Conservation (phyloP, 2,329 filamentous ascomycete genomes). For the Xylogone sp. region DNA sequence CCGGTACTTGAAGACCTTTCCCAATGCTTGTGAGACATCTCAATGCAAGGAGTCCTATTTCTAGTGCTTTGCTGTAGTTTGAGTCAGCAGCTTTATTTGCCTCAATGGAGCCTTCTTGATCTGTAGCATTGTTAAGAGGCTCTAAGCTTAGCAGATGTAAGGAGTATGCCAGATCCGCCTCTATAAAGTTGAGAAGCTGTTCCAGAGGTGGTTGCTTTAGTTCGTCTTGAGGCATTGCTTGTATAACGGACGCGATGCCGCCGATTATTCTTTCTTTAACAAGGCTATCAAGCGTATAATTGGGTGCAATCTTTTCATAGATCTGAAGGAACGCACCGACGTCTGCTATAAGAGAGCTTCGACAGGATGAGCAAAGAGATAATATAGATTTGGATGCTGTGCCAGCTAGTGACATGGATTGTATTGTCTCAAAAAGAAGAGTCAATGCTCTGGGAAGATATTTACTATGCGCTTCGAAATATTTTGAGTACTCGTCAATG, state of each 20-base stretch:
- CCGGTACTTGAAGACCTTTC: slow-evolving; percentile 65
- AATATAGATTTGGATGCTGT: slow-evolving; percentile 72
- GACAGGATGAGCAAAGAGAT: slow-evolving; percentile 71
- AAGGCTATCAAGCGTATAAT: slow-evolving; percentile 59
- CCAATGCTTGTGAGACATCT: slow-evolving; percentile 68
- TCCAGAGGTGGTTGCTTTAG: slow-evolving; percentile 51
- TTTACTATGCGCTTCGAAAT: slow-evolving; percentile 67
- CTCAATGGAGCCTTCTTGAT: not conserved
- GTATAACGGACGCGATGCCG: slow-evolving; percentile 71
- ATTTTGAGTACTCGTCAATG: slow-evolving; percentile 70
- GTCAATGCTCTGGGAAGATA: slow-evolving; percentile 68
- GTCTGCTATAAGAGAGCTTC: slow-evolving; percentile 63
- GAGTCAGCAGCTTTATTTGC: not conserved
- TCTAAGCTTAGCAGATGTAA: slow-evolving; percentile 15
- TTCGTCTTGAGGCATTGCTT: slow-evolving; percentile 60
- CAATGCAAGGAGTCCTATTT: slow-evolving; percentile 44
- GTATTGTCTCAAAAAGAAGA: slow-evolving; percentile 68
- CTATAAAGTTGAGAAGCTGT: slow-evolving; percentile 57
- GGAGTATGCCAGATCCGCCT: slow-evolving; percentile 52
- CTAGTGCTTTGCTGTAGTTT: slow-evolving; percentile 27
- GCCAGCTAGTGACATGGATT: slow-evolving; percentile 57
- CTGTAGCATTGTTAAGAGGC: not conserved
- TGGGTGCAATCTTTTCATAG: slow-evolving; percentile 61
- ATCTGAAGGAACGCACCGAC: slow-evolving; percentile 66
- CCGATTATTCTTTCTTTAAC: slow-evolving; percentile 72